These are phyloP conservation scores for Blakeslea trispora DNA, from an alignment of 371 early-diverging fungal genomes.

Conservation along the genomic window DNA sequence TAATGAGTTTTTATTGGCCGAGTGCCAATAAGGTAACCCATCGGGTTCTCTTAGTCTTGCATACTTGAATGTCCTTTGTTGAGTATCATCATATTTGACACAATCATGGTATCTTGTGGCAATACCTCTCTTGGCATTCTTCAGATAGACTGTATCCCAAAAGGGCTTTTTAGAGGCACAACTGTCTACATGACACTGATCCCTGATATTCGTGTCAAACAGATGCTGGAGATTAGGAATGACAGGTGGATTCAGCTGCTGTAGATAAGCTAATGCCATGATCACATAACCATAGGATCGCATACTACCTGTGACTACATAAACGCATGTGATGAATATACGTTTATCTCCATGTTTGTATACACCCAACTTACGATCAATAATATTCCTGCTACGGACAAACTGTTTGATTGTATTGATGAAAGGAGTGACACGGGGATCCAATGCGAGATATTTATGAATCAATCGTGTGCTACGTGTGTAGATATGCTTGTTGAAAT, in stretches of 20 bases:
- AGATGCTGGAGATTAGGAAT: slow-evolving; percentile 22
- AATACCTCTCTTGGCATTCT: background rate
- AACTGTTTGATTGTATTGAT: slow-evolving; percentile 4
- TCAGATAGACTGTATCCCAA: slow-evolving; percentile 6
- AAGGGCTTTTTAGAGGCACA: slow-evolving; percentile 8
- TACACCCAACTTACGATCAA: slow-evolving; percentile 7
- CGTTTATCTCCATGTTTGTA: background rate
- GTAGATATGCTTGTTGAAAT: slow-evolving; percentile 10
- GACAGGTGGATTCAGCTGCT: slow-evolving; percentile 14
- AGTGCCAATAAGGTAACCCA: slow-evolving; percentile 10
- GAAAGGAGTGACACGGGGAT: slow-evolving; percentile 5
- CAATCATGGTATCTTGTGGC: slow-evolving; percentile 18
- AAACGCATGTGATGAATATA: too few species aligned
- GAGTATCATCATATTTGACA: background rate
- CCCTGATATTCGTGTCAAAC: background rate
- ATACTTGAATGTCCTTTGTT: background rate
- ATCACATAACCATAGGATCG: slow-evolving; percentile 8
- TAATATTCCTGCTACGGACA: slow-evolving; percentile 7
- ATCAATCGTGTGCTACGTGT: slow-evolving; percentile 8
- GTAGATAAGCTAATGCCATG: slow-evolving; percentile 10
- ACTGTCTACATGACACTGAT: background rate
- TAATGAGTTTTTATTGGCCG: background rate
- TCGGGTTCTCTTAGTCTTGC: background rate
- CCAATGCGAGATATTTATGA: slow-evolving; percentile 6
- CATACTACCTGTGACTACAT: slow-evolving; percentile 1